Evolutionary conservation across 2,329 filamentous ascomycete genomes (phyloP).

Genomic region (Pestalotiopsis sp.): DNA sequence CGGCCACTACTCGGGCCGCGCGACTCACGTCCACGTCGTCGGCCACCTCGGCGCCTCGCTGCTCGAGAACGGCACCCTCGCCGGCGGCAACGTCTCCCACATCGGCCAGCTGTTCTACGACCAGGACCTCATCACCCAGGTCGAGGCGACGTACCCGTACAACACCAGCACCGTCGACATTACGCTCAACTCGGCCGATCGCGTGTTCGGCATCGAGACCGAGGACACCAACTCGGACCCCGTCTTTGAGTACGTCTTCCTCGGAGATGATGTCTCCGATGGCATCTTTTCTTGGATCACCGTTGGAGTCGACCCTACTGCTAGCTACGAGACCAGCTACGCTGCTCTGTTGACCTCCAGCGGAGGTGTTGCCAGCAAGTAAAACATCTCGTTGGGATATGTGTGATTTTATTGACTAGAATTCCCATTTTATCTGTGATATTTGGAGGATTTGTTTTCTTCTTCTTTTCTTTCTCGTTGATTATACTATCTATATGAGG

Average conservation of each 20-base stretch:
- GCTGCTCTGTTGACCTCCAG: not conserved
- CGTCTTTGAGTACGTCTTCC: slow-evolving; percentile 10
- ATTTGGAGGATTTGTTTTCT: too few relatives aligned
- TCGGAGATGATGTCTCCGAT: slow-evolving; percentile 1
- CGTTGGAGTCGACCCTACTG: slow-evolving; percentile 3
- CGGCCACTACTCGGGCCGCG: slow-evolving; percentile 27
- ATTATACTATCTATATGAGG: too few relatives aligned
- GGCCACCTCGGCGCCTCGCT: slow-evolving; percentile 42
- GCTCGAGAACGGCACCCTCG: slow-evolving; percentile 47
- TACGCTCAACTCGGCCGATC: not conserved
- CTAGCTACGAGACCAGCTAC: not conserved
- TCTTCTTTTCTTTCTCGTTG: too few relatives aligned
- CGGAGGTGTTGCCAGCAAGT: not conserved
- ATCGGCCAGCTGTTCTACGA: slow-evolving; percentile 71
- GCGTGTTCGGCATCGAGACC: not conserved
- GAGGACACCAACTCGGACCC: slow-evolving; percentile 9
- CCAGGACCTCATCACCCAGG: slow-evolving; percentile 51
- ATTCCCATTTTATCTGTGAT: too few relatives aligned
- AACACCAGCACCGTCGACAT: slow-evolving; percentile 2
- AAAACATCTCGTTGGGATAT: not conserved
- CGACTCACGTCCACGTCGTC: slow-evolving; percentile 52
- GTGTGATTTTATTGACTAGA: too few relatives aligned
- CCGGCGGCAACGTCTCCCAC: slow-evolving; percentile 48
- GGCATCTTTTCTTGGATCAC: slow-evolving; percentile 12
- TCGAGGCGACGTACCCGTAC: slow-evolving; percentile 10